A percentile compares a stretch with the other conserved stretches of the same genome.
Evolutionary conservation across 495 filamentous ascomycete genomes (phyloP).

Genomic region (Penicillium fimorum): DNA sequence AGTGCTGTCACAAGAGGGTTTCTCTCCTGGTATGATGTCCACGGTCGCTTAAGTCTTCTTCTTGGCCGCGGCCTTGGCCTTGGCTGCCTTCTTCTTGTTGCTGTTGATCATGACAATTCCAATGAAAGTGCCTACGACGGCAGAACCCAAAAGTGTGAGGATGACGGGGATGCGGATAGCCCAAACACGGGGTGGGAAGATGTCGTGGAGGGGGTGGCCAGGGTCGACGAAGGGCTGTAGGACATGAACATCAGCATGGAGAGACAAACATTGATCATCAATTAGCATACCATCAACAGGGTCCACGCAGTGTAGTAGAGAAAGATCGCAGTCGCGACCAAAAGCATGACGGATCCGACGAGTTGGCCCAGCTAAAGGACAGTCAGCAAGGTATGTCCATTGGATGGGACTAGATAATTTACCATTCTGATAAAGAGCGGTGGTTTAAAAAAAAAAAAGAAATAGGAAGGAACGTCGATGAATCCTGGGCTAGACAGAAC

Average conservation of each 20-base stretch:
- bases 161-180: conserved; percentile 98
- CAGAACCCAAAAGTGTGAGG: conserved; percentile 83
- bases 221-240: conserved; percentile 91
- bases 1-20: conserved; percentile 1
- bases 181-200: conserved; percentile 98
- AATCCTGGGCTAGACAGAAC: conserved; percentile 6
- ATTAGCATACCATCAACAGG: conserved; percentile 75
- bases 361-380: conserved; percentile 80
- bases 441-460: conserved; percentile 3
- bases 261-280: neutral
- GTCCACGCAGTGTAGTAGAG: conserved; percentile 99
- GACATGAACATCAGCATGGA: conserved; percentile 8
- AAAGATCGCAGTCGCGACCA: conserved; percentile 92
- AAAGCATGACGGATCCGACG: conserved; percentile 95
- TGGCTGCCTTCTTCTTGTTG: conserved; percentile 94
- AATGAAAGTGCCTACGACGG: conserved; percentile 94
- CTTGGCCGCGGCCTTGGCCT: conserved; percentile 73
- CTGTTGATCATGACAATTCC: conserved; percentile 98
- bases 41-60: conserved; percentile 59
- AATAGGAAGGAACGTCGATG: conserved; percentile 12
- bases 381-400: conserved; percentile 7
- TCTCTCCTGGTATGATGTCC: neutral
- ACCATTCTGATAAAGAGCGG: conserved; percentile 31
- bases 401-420: neutral
- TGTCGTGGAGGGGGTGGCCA: conserved; percentile 85